Base-by-base conservation (phyloP, 108 stramenopile genomes). In the Nannochloropsis gaditana region DNA sequence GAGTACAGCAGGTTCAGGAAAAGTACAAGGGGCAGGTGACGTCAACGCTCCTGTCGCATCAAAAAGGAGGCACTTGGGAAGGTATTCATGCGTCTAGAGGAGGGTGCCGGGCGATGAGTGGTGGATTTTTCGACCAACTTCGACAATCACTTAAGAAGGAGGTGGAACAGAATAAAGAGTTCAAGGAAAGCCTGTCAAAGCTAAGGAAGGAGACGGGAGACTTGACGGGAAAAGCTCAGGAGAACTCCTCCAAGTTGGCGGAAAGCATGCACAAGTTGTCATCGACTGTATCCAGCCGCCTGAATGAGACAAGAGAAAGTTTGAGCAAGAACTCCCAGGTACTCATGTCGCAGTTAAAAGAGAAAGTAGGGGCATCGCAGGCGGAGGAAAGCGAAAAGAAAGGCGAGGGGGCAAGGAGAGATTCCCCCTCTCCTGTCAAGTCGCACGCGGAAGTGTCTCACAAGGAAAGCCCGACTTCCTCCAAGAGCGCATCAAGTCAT, bases 151-250 rank as follows among this genome's bases (percentile, higher is more conserved):
- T 73, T n/a, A 73, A 73, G 4, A 73, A 73, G 59, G 59, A 73
- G 59, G 59, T 73, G 59, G 59, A 73, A n/a, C 59, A 73, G n/a
- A 73, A 73, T n/a, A 73, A 73, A n/a, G 59, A 73, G 59, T 73
- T 73, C 59, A 73, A 73, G 59, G 59, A 73, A n/a, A 73, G 59
- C n/a, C 59, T 73, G 59, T 73, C 59, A n/a, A 73, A 73, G 59
- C 59, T 73, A 15, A 15, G 59, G 59, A 73, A 73, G 59, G 59
- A 73, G 59, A 73, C 59, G 15, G 59, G 59, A n/a, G 59, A 73
- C 59, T n/a, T 73, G 59, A 73, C 59, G 6, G 59, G n/a, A 15
- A 73, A 73, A n/a, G 31, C 31, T 1, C 31, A 31, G 31, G 31
- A 31, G 31, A 31, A 31, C 31, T n/a, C 59, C 19, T 73, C 8